Evolutionary conservation across 306 rosid species (phyloP), one percentile per base, ranked within the genome.

Genomic region (Arachis hypogaea): DNA sequence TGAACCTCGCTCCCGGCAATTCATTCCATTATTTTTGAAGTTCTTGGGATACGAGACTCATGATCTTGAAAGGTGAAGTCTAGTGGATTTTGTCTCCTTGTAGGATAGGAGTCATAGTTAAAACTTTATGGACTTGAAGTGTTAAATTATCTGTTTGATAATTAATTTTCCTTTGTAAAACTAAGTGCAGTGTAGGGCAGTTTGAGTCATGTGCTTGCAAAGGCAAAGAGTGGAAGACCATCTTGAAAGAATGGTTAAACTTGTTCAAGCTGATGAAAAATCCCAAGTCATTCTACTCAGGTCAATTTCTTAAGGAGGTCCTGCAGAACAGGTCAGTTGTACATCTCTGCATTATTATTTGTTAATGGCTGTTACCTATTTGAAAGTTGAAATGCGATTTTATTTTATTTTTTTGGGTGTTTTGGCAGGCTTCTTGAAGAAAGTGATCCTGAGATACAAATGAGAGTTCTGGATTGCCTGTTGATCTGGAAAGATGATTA

Each of bases 211-310:
- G 59, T 78, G 81, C 84, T 51, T 94, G 94, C 82, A 85, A 83
- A 89, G 97, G 90, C 73, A 94, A 86, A 85, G 98, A 88, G 84
- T 94, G 98, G 97, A 89, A 89, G 81, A 64, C 66, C 65, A 64
- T 86, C 74, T 87, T 94, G 67, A 91, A 94, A 76, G 98, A 94
- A 79, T 94, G 98, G 98, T 83, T 94, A 59, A 94, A 86, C 85
- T 83, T 94, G 84, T 87, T 94, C 88, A 91, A 78, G 77, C 73
- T 80, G 76, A 89, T 86, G 93, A 85, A 83, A 73, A 89, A 91
- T 69, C 86, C 88, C 50, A 88, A 82, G 84, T 87, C 94, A 50
- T 84, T 83, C 63, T 75, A 82, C 80, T 61, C 61, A 51, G 82
- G 87, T 82, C 90, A 86, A 60, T 89, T 88, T 80, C 84, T 94